Evolutionary conservation across 176 grass and related monocot species (phyloP), one percentile per base, ranked within the genome.

Genomic region (Triticum timopheevii): DNA sequence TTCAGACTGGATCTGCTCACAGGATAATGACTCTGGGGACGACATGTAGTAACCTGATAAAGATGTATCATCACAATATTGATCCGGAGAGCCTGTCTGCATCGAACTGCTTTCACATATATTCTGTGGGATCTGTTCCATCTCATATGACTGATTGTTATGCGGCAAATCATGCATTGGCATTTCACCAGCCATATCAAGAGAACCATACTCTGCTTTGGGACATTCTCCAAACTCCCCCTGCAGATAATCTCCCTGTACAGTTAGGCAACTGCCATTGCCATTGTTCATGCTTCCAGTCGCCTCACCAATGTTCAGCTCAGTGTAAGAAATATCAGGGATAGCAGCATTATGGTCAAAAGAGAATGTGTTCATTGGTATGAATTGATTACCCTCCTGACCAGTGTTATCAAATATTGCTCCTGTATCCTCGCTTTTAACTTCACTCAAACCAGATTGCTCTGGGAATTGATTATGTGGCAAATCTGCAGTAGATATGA

Each of bases 61-160:
- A 63, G 88, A 92, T 82, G 86, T 90, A 67, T 92, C 86, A 69
- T 91, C 90, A 82, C 90, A 87, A 65, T 81, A 83, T 78, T 92
- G 67, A 80, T 88, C 88, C 0, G 76, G 42, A 79, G 90, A 86
- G 16, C 19, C 70, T 75, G 87, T 84, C 40, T 87, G 73, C 87
- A 93, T 63, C 7, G 69, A 88, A 87, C 33, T 88, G 9, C 81
- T 92, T 90, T 87, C 85, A 76, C 73, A 87, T 67, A 80, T 80
- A 88, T 83, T 86, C 52, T 86, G 80, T 17, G n/a, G 82, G 47
- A 81, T 68, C 38, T 84, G 73, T 61, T 90, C 88, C 78, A 73
- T 87, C 38, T 83, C 82, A 68, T 77, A 90, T 69, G 79, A 35
- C 71, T 93, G 80, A 82, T 72, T 77, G 78, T 85, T 88, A 77